Conservation (phyloP, 371 early-diverging fungal species). For the Rhizomucor miehei region DNA sequence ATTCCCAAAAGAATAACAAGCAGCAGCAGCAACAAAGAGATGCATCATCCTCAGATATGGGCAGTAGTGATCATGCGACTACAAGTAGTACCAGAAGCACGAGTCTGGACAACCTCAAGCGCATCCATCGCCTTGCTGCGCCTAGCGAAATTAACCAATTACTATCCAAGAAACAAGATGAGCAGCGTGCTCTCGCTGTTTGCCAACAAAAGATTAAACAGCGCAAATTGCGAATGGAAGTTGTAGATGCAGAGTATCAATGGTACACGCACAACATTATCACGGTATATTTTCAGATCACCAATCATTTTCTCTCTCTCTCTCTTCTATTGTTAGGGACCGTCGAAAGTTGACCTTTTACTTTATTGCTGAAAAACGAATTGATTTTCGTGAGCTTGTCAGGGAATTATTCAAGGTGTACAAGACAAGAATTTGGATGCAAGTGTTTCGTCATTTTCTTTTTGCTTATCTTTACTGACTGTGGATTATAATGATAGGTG, state of each 20-base stretch:
- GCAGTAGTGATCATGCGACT: not conserved
- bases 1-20: slow-evolving; percentile 14
- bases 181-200: slow-evolving; percentile 80
- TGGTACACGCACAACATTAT: slow-evolving; percentile 66
- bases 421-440: slow-evolving; percentile 99
- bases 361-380: slow-evolving; percentile 87
- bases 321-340: slow-evolving; percentile 71
- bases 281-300: no score
- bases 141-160: slow-evolving; percentile 73
- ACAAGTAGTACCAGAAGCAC: slow-evolving; percentile 30
- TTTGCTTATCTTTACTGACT: not conserved
- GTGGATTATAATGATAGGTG: slow-evolving; percentile 7
- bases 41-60: not conserved
- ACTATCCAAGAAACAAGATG: slow-evolving; percentile 78
- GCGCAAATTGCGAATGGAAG: slow-evolving; percentile 88
- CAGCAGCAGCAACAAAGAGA: slow-evolving; percentile 20
- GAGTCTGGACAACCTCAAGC: slow-evolving; percentile 68
- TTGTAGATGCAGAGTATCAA: slow-evolving; percentile 97
- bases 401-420: slow-evolving; percentile 98
- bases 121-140: slow-evolving; percentile 83
- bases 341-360: slow-evolving; percentile 95
- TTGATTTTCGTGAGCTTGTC: slow-evolving; percentile 98
- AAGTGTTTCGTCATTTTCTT: not conserved
- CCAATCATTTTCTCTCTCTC: no score
- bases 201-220: slow-evolving; percentile 88